phyloP scores from a whole-genome alignment of 768 basidiomycete species.

The Leucosporidium scottii region DNA sequence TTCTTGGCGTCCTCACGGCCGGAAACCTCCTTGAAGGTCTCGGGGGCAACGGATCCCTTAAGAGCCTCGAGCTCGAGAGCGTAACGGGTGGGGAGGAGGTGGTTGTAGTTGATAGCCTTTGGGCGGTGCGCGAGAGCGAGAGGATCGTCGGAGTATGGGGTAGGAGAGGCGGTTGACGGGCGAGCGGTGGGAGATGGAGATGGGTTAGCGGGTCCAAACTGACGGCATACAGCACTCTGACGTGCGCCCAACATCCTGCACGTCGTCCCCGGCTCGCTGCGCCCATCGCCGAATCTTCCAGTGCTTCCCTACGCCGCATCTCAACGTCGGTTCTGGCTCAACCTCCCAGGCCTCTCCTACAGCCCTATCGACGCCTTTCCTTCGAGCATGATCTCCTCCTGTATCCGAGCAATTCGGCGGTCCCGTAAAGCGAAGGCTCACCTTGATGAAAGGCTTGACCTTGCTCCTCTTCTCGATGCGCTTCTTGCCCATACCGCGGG shows the following conservation, averaged over 20 bases:
- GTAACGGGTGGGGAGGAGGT: constrained; percentile 98
- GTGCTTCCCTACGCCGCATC: no score
- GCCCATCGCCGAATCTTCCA: no score
- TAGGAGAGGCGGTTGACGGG: not conserved
- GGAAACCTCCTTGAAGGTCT: constrained; percentile 96
- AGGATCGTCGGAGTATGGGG: not conserved
- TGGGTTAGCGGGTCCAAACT: not conserved
- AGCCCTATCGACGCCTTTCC: no score
- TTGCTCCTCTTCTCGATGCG: constrained; percentile 84
- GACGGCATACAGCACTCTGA: no score
- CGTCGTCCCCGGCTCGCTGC: no score
- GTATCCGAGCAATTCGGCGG: no score
- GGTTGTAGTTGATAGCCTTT: constrained; percentile 93
- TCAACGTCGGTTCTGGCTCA: no score
- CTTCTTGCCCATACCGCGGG: constrained; percentile 94
- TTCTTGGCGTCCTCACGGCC: constrained; percentile 59
- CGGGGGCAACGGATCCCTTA: constrained; percentile 72
- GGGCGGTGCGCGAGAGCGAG: not conserved
- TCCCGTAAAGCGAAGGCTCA: constrained; percentile 39
- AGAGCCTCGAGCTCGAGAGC: constrained; percentile 90
- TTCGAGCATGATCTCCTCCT: not conserved
- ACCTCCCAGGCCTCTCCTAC: no score
- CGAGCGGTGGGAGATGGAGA: not conserved
- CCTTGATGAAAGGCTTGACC: constrained; percentile 99
- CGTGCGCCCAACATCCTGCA: no score